Evolutionary conservation across 1,139 yeast genomes (phyloP), one percentile per base, ranked within the genome.

Genomic region (Pneumocystis carinii): DNA sequence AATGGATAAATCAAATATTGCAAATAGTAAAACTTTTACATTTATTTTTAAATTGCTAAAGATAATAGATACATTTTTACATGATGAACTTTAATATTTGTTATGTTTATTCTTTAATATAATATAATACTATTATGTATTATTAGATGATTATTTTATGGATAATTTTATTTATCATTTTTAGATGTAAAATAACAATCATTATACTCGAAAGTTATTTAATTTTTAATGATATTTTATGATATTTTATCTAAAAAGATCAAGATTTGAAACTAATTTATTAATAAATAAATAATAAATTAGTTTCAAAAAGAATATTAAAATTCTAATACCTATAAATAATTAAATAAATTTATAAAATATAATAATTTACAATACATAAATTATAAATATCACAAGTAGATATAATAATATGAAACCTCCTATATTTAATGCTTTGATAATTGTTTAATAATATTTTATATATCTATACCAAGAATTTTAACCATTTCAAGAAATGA

Each of bases 401-500:
- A 19, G 2, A 19, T 41, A n/a, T 41, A 41, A 6, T n/a, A 17
- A 41, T 41, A 17, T 17, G 14, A 19, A n/a, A 12, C 14, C 27
- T 7, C 4, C 1, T 48, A 24, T 8, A 48, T 12, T 41, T 24
- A 48, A 24, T 32, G 7, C 35, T 32, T 32, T 32, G 1, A 32
- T 32, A 32, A 32, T 32, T 32, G 6, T 7, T 32, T 32, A 32
- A 32, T 32, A 32, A 32, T 37, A 15, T 42, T 19, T 27, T 17
- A 27, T n/a, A 48, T 27, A 32, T 56, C 36, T 15, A 58, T 15
- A n/a, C 37, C 42, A 55, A 66, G 62, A 10, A 63, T 66, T 12
- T 71, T 72, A 12, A 72, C 71, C 64, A 87, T 73, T 59, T 83
- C 86, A 15, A 79, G 82, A 63, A 78, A 75, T 1, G 81, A 77